These are phyloP conservation scores for Histomonas meleagridis DNA, from an alignment of 208 protist species.

Conservation along the genomic window DNA sequence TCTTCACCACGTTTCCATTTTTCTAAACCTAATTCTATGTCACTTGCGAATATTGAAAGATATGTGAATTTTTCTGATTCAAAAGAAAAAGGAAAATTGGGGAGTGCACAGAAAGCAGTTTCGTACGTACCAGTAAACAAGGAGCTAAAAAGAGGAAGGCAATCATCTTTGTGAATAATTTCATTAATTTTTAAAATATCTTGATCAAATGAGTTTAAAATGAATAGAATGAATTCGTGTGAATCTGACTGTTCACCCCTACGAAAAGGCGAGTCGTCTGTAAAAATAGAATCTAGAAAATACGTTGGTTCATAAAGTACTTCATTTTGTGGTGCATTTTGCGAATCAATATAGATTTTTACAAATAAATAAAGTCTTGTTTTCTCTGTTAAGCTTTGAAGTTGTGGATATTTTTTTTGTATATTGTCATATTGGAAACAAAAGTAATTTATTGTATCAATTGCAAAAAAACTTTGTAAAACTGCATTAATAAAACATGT, in stretches of 20 bases:
- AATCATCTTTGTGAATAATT: not conserved
- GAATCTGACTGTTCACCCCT: not conserved
- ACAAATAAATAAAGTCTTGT: not conserved
- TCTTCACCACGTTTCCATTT: not conserved
- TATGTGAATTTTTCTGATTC: too few relatives aligned
- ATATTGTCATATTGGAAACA: too few relatives aligned
- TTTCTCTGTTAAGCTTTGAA: not conserved
- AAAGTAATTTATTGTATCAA: not conserved
- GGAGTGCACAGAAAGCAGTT: too few relatives aligned
- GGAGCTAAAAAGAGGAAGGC: not conserved
- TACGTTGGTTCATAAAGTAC: slow-evolving; percentile 6
- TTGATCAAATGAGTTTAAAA: not conserved
- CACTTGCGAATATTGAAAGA: too few relatives aligned
- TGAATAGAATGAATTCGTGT: not conserved
- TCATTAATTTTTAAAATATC: not conserved
- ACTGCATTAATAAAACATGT: slow-evolving; percentile 24
- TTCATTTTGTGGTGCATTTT: slow-evolving; percentile 22
- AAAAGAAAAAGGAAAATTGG: too few relatives aligned
- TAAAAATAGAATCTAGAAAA: not conserved
- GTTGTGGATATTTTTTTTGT: not conserved
- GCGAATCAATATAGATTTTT: slow-evolving; percentile 29
- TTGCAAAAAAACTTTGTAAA: not conserved
- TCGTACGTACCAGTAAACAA: too few relatives aligned
- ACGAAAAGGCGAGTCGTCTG: not conserved
- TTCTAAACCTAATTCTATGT: too few relatives aligned